Conservation (phyloP, 1,139 yeast genomes). For the Debaryomyces sp. region DNA sequence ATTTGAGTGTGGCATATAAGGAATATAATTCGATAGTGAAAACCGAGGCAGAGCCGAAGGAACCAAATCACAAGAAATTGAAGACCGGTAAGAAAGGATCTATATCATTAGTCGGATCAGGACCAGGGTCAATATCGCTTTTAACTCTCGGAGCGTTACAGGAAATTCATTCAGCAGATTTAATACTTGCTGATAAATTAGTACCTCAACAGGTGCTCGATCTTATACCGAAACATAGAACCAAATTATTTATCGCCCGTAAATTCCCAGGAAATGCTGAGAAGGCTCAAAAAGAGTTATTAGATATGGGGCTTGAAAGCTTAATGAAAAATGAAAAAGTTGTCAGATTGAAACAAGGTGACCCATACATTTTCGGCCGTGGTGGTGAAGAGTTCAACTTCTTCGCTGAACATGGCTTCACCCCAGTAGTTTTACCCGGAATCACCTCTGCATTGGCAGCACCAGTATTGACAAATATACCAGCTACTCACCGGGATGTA, state of each 20-base stretch:
- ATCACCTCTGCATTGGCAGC: constrained; percentile 90
- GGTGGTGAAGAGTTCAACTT: constrained; percentile 90
- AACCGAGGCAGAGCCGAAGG: constrained; percentile 5
- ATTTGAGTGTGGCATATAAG: constrained; percentile 49
- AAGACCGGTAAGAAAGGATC: constrained; percentile 41
- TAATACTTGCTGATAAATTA: constrained; percentile 85
- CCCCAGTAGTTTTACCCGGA: constrained; percentile 82
- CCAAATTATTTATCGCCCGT: constrained; percentile 82
- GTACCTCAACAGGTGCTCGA: constrained; percentile 89
- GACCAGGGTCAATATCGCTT: constrained; percentile 87
- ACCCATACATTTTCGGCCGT: constrained; percentile 94
- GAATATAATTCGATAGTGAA: constrained; percentile 8
- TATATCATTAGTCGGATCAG: constrained; percentile 86
- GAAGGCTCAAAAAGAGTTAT: constrained; percentile 83
- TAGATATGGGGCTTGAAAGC: constrained; percentile 68
- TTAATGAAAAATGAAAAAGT: constrained; percentile 70
- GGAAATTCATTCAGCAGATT: constrained; percentile 80
- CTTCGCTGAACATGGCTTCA: constrained; percentile 67
- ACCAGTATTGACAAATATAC: constrained; percentile 80
- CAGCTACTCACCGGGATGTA: constrained; percentile 90
- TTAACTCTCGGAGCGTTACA: constrained; percentile 84
- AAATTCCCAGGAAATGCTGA: constrained; percentile 98
- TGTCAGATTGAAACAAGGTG: constrained; percentile 93
- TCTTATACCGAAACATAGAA: constrained; percentile 67
- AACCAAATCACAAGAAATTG: constrained; percentile 6